phyloP scores from a whole-genome alignment of 352 stramenopile genomes.

The Bremia lactucae region DNA sequence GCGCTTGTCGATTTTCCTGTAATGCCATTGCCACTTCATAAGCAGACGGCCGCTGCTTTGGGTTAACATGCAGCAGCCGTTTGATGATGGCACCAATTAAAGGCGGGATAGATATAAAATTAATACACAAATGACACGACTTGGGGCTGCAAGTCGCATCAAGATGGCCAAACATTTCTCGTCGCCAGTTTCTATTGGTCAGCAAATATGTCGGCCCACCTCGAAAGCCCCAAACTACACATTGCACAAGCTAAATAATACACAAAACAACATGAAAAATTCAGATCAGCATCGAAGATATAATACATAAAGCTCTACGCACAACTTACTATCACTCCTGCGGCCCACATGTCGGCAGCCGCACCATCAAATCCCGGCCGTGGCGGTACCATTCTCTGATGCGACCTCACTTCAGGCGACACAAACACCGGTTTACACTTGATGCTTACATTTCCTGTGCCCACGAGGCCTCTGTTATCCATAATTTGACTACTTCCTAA shows the following conservation, averaged over 20 bases:
- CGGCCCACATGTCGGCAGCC: slow-evolving; percentile 66
- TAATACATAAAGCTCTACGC: background rate
- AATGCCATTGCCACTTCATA: slow-evolving; percentile 65
- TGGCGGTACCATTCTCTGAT: slow-evolving; percentile 43
- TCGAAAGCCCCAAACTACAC: slow-evolving; percentile 68
- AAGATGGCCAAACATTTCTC: slow-evolving; percentile 69
- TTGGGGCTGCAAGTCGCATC: slow-evolving; percentile 44
- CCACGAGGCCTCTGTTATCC: slow-evolving; percentile 50
- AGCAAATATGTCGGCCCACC: slow-evolving; percentile 54
- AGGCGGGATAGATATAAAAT: slow-evolving; percentile 73
- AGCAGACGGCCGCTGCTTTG: slow-evolving; percentile 47
- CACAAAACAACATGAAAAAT: slow-evolving; percentile 4
- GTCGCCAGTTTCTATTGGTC: slow-evolving; percentile 49
- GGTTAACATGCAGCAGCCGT: slow-evolving; percentile 62
- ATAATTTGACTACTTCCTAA: slow-evolving; percentile 71
- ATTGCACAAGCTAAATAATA: slow-evolving; percentile 53
- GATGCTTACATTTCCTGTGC: slow-evolving; percentile 53
- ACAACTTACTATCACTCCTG: slow-evolving; percentile 65
- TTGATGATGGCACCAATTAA: slow-evolving; percentile 70
- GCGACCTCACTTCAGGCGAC: slow-evolving; percentile 51
- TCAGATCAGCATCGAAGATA: background rate
- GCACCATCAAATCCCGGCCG: slow-evolving; percentile 64
- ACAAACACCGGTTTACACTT: slow-evolving; percentile 80
- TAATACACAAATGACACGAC: slow-evolving; percentile 57
- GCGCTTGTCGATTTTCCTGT: slow-evolving; percentile 46